phyloP scores from a whole-genome alignment of 768 basidiomycete species.

The Pholiota molesta region DNA sequence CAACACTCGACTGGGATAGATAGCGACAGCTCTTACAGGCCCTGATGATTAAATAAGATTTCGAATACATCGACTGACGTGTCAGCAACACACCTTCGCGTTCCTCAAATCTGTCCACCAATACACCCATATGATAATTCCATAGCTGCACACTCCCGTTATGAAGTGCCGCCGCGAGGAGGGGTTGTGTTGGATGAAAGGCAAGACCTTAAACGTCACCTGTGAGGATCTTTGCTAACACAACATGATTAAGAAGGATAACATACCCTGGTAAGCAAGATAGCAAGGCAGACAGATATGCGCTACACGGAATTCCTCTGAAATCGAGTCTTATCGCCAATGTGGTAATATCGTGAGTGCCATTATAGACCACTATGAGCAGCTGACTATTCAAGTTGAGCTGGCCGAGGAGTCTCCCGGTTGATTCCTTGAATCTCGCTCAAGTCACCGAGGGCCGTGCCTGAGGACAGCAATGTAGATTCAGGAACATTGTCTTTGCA shows the following conservation, averaged over 20 bases:
- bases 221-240: slow-evolving; percentile 8
- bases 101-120: slow-evolving; percentile 98
- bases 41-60: slow-evolving; percentile 52
- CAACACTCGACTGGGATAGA: slow-evolving; percentile 93
- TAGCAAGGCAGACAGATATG: too few relatives aligned
- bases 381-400: slow-evolving; percentile 18
- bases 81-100: slow-evolving; percentile 78
- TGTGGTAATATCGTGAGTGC: too few relatives aligned
- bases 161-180: slow-evolving; percentile 95
- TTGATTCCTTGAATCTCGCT: slow-evolving; percentile 36
- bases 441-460: slow-evolving; percentile 34
- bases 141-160: slow-evolving; percentile 98
- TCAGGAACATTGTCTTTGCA: not conserved
- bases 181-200: slow-evolving; percentile 93
- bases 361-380: slow-evolving; percentile 28
- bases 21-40: slow-evolving; percentile 92
- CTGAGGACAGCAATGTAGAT: slow-evolving; percentile 11
- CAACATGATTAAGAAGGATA: slow-evolving; percentile 15
- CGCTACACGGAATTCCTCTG: too few relatives aligned
- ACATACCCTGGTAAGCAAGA: too few relatives aligned
- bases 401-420: slow-evolving; percentile 18
- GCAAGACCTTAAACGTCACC: slow-evolving; percentile 64
- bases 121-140: slow-evolving; percentile 99
- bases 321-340: too few relatives aligned
- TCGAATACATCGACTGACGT: slow-evolving; percentile 2